Evolutionary conservation across 2,329 filamentous ascomycete genomes (phyloP), one percentile per base, ranked within the genome.

Genomic region (Pseudogymnoascus sp.): DNA sequence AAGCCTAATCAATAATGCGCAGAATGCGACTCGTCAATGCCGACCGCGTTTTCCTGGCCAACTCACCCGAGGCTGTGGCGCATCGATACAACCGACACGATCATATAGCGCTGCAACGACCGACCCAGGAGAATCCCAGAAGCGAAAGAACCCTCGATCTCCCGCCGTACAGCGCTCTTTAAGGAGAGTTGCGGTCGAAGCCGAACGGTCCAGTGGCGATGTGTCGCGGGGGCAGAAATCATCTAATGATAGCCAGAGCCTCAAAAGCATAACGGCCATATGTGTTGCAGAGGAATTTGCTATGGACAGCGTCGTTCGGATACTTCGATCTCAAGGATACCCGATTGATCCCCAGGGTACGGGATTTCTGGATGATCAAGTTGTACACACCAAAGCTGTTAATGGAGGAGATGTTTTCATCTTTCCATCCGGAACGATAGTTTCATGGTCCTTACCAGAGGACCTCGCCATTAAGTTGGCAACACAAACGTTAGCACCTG

Each of bases 371-470:
- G 77, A 80, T 57, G 79, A 79, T 67, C 84, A 87, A 70, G 84
- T 88, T 5, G 82, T 88, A 60, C 85, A 88, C 71, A 85, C 84
- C 6, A 78, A 83, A 61, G 80, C 80, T 8, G 79, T 82, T 65
- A 83, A 85, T 72, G 81, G 85, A 64, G 93, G 92, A 35, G 95
- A 99, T 76, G 86, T 97, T 61, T 97, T 97, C 73, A 87, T 99
- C 64, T 99, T 99, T 69, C 92, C 93, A 8, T 96, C 93, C 0
- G 95, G 95, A 10, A 96, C 93, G 11, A 83, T 97, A 7, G 95
- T 97, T 5, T 88, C 91, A 23, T 99, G 95, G 95, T 90, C 90
- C 4, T 81, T 97, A 1, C 87, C 91, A 0, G 84, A 91, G 65
- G 85, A 88, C 64, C 84, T 91, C 17, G 87, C 92, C 15, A 82